These are phyloP conservation scores for Fraxinus greggii DNA, from an alignment of 305 asterid genomes.

Conservation along the genomic window DNA sequence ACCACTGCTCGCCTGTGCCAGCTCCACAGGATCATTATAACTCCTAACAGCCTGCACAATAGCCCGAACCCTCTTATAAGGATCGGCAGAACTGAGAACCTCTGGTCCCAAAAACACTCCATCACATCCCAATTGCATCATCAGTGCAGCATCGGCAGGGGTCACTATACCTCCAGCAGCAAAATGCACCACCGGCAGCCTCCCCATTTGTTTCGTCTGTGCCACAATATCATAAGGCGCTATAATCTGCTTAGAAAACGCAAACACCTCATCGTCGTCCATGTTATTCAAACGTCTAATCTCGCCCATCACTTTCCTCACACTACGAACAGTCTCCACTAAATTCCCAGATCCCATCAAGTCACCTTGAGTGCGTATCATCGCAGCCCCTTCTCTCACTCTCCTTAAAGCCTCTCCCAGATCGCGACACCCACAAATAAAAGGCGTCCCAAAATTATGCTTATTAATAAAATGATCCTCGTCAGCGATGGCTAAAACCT, in stretches of 20 bases:
- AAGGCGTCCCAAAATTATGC: conserved; percentile 64
- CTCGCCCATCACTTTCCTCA: conserved; percentile 75
- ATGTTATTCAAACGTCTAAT: conserved; percentile 64
- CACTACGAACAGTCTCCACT: conserved; percentile 52
- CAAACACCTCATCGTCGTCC: conserved; percentile 82
- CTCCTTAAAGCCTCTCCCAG: conserved; percentile 79
- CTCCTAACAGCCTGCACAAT: conserved; percentile 75
- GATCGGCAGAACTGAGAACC: conserved; percentile 53
- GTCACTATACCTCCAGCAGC: conserved; percentile 83
- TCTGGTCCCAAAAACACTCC: conserved; percentile 67
- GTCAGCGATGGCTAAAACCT: conserved; percentile 57
- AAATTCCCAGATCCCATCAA: conserved; percentile 44
- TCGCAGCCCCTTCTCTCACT: conserved; percentile 79
- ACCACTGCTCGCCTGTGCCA: conserved; percentile 69
- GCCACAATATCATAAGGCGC: conserved; percentile 83
- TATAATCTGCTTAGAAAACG: conserved; percentile 58
- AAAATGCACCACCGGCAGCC: conserved; percentile 90
- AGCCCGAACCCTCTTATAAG: conserved; percentile 52
- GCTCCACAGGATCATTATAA: conserved; percentile 61
- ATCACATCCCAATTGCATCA: conserved; percentile 92
- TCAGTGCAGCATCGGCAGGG: conserved; percentile 83
- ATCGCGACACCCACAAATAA: conserved; percentile 75
- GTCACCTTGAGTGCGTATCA: conserved; percentile 74
- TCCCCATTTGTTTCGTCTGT: conserved; percentile 80
- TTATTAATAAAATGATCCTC: conserved; percentile 69